Base-by-base conservation (phyloP, 805 yeast genomes). In the Saccharomycopsis sp. region DNA sequence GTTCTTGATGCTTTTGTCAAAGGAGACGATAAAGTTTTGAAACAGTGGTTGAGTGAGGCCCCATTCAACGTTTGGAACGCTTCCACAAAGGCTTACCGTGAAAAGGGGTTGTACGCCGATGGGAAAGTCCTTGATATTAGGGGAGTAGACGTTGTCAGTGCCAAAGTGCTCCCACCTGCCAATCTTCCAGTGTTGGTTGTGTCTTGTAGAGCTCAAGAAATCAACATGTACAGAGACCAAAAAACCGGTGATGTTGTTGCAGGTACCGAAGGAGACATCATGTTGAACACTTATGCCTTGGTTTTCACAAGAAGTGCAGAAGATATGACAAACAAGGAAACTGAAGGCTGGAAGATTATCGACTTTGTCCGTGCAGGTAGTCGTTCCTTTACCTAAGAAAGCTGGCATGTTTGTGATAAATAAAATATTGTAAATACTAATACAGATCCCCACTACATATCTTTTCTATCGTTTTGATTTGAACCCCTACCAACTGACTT, bases 321-420 rank as follows among this genome's bases (percentile, higher is more conserved):
- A 61, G 87, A 88, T 46, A 76, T 92, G 56, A 95, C 79, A 48
- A 83, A 92, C 59, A 71, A 74, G 40, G 88, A 79, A 55, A 92
- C 99, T 18, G 95, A 85, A 56, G 99, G 99, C 25, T 92, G 98
- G 98, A 85, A 84, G 67, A 77, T 92, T 42, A 62, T 89, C 55
- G 97, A 89, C 65, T 84, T 89, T 58, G 96, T 85, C 36, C 79
- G 95, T 56, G 96, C 95, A 52, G 44, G 33, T 36, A 18, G 40
- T 19, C 39, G 44, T 41, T 36, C 44, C 6, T 41, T 36, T 27
- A 41, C 44, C 10, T 41, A 20, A 17, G 26, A n/a, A n/a, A n/a
- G n/a, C n/a, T n/a, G n/a, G n/a, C n/a, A n/a, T n/a, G n/a, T n/a
- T n/a, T n/a, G n/a, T n/a, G n/a, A n/a, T n/a, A n/a, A n/a, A n/a